Percentiles rank a stretch among this genome's conserved stretches.
These are phyloP conservation scores for Colletotrichum sansevieriae DNA, from an alignment of 2,329 filamentous ascomycete species.

Conservation along the genomic window DNA sequence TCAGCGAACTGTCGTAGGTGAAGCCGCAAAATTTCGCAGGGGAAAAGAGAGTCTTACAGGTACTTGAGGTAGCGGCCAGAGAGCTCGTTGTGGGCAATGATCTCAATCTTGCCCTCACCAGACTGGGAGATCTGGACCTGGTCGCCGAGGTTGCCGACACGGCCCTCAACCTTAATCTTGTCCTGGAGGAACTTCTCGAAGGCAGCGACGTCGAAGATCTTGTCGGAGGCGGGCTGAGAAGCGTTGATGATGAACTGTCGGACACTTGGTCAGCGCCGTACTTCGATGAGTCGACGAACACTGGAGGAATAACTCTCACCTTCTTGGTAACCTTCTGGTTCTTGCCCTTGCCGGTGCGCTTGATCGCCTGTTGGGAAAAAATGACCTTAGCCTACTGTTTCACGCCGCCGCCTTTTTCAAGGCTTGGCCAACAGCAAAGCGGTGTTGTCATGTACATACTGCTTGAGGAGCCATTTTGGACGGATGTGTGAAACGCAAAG, in stretches of 20 bases:
- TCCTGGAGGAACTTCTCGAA: constrained; percentile 99
- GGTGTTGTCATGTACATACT: constrained; percentile 82
- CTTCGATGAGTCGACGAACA: background rate
- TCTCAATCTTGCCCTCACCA: constrained; percentile 97
- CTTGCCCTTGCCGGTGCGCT: constrained; percentile 78
- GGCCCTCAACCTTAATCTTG: constrained; percentile 99
- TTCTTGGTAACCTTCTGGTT: constrained; percentile 85
- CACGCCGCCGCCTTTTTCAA: constrained; percentile 64
- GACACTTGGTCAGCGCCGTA: constrained; percentile 3
- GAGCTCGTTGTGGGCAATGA: constrained; percentile 97
- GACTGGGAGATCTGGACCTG: constrained; percentile 89
- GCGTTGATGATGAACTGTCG: constrained; percentile 99
- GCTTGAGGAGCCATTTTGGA: constrained; percentile 85
- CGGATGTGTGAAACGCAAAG: constrained; percentile 64
- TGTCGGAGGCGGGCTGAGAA: constrained; percentile 97
- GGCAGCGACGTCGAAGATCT: constrained; percentile 99
- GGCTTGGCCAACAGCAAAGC: constrained; percentile 93
- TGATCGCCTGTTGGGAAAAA: constrained; percentile 64
- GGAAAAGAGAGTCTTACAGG: constrained; percentile 74
- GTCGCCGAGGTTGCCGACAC: constrained; percentile 97
- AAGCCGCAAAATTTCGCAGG: background rate
- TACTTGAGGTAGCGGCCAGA: constrained; percentile 99
- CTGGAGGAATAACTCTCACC: constrained; percentile 61
- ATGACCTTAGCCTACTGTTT: constrained; percentile 97
- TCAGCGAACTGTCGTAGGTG: constrained; percentile 14